These are phyloP conservation scores for Beauveria varroae DNA, from an alignment of 2,329 filamentous ascomycete genomes.

Conservation along the genomic window DNA sequence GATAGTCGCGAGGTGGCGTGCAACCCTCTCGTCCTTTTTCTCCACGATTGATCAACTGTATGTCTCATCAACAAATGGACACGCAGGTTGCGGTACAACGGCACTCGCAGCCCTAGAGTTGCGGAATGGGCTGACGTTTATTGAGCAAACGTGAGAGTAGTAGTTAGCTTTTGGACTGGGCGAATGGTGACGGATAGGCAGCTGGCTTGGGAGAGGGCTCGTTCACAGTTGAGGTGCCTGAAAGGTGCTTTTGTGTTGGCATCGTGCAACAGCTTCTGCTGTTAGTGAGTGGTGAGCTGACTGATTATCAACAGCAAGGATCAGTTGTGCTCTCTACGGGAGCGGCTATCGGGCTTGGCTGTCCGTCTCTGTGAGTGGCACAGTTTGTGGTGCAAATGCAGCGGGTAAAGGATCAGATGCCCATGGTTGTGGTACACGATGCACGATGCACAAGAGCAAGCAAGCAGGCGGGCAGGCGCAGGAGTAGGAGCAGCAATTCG, in stretches of 20 bases:
- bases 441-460: not conserved
- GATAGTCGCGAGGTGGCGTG: not conserved
- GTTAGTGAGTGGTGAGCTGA: too few species aligned
- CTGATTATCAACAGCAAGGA: not conserved
- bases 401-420: not conserved
- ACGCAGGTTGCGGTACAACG: not conserved
- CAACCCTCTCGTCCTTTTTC: conserved; percentile 2
- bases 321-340: not conserved
- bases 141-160: not conserved
- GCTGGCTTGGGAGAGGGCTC: not conserved
- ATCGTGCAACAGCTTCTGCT: too few species aligned
- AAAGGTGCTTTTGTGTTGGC: too few species aligned
- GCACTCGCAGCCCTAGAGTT: not conserved
- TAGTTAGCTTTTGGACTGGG: not conserved
- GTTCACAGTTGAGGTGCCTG: not conserved
- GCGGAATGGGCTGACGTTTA: not conserved
- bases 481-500: not conserved
- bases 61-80: not conserved
- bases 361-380: not conserved
- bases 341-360: not conserved
- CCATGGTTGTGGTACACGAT: not conserved
- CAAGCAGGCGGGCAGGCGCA: not conserved
- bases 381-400: not conserved
- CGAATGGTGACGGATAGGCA: not conserved
- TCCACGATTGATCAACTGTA: not conserved